A percentile compares a stretch with the other conserved stretches of the same genome.
Conservation (phyloP, 2,329 filamentous ascomycete species). For the Aspergillus awamori region DNA sequence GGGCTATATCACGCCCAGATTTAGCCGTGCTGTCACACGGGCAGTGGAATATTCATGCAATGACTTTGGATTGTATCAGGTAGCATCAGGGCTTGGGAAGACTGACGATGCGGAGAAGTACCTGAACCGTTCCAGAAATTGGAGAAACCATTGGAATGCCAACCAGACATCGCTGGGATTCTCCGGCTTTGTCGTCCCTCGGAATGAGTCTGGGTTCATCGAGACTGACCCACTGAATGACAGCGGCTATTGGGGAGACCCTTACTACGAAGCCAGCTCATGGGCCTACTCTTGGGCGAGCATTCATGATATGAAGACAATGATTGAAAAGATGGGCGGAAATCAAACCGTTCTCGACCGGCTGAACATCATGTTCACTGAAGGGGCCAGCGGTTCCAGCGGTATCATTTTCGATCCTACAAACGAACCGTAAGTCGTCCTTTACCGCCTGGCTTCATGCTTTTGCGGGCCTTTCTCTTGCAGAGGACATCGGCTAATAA, state of each 20-base stretch:
- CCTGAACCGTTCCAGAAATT: slow-evolving; percentile 65
- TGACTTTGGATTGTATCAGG: slow-evolving; percentile 68
- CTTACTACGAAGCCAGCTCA: slow-evolving; percentile 63
- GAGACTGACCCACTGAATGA: slow-evolving; percentile 55
- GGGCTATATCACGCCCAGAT: slow-evolving; percentile 67
- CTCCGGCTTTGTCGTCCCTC: slow-evolving; percentile 67
- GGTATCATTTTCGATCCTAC: slow-evolving; percentile 67
- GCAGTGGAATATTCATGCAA: slow-evolving; percentile 71
- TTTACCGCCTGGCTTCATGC: background rate
- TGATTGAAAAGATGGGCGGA: slow-evolving; percentile 62
- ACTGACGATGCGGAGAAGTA: slow-evolving; percentile 59
- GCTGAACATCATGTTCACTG: slow-evolving; percentile 62
- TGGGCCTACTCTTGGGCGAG: slow-evolving; percentile 71
- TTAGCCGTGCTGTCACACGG: slow-evolving; percentile 63
- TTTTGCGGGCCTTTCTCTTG: background rate
- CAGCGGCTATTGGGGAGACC: slow-evolving; percentile 66
- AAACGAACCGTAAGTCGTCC: slow-evolving; percentile 61
- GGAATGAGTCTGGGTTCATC: slow-evolving; percentile 55
- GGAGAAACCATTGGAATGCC: slow-evolving; percentile 72
- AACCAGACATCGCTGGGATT: slow-evolving; percentile 61
- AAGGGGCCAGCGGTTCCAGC: slow-evolving; percentile 34
- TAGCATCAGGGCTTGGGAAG: slow-evolving; percentile 62
- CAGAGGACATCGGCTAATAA: background rate
- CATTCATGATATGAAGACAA: slow-evolving; percentile 64
- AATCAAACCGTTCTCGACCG: slow-evolving; percentile 39